Percentiles rank a stretch among this genome's conserved stretches.
Conservation (phyloP, 2,329 filamentous ascomycete genomes). For the Pseudonectria buxi region DNA sequence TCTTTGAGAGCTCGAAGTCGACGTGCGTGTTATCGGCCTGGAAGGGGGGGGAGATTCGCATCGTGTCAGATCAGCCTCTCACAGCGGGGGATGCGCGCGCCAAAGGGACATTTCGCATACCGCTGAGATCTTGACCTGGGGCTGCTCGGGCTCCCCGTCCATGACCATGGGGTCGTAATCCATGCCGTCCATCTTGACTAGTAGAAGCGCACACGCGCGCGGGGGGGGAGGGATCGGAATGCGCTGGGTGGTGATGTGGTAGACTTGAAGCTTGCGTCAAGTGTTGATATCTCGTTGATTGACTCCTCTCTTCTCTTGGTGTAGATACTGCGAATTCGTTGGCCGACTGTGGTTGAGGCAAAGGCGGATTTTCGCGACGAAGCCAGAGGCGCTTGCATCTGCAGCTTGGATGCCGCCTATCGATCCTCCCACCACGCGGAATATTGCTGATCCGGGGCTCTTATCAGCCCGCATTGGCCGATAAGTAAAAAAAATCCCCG, state of each 20-base stretch:
- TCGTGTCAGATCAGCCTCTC: constrained; percentile 16
- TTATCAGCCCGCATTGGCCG: constrained; percentile 22
- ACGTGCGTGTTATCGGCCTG: constrained; percentile 76
- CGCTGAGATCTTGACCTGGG: constrained; percentile 54
- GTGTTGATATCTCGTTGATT: too few relatives aligned
- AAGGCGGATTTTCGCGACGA: constrained; percentile 18
- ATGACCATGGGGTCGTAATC: constrained; percentile 56
- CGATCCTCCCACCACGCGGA: constrained; percentile 14
- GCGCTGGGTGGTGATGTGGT: constrained; percentile 4
- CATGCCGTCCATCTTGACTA: constrained; percentile 39
- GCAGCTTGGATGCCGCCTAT: constrained; percentile 14
- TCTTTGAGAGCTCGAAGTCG: constrained; percentile 85
- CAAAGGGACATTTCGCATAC: constrained; percentile 30
- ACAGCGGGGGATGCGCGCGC: constrained; percentile 3
- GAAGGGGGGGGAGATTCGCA: constrained; percentile 4
- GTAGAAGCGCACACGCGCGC: not conserved
- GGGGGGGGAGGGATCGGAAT: constrained; percentile 6
- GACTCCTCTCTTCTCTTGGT: too few relatives aligned
- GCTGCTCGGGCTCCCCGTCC: constrained; percentile 50
- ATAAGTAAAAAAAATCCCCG: constrained; percentile 27
- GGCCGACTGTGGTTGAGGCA: constrained; percentile 1
- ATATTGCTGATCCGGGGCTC: constrained; percentile 23
- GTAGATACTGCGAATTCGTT: constrained; percentile 1
- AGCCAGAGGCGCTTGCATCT: constrained; percentile 9
- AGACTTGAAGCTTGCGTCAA: too few relatives aligned